These are phyloP conservation scores for Citrus hindsii DNA, from an alignment of 345 rosid genomes.

Conservation along the genomic window DNA sequence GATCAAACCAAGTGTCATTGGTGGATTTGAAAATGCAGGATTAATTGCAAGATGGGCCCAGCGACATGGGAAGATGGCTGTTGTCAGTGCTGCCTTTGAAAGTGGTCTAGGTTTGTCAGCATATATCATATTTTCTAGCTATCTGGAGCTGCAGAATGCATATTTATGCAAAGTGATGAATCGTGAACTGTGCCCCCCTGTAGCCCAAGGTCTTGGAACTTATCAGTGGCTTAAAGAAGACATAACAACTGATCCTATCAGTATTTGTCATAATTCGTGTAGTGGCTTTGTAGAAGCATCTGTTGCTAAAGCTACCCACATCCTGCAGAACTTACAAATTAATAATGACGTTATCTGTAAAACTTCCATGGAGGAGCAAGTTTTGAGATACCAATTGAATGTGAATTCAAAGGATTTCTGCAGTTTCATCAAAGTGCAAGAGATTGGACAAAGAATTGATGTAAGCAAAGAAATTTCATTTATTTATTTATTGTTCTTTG, in stretches of 20 bases:
- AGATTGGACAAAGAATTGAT: slow-evolving; percentile 40
- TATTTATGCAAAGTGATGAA: slow-evolving; percentile 36
- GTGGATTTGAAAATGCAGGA: slow-evolving; percentile 86
- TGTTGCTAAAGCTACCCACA: slow-evolving; percentile 43
- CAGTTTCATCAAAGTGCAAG: slow-evolving; percentile 45
- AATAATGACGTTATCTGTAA: slow-evolving; percentile 40
- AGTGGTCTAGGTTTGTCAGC: slow-evolving; percentile 74
- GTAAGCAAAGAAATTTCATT: slow-evolving; percentile 37
- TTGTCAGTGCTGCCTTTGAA: slow-evolving; percentile 87
- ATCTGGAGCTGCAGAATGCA: slow-evolving; percentile 64
- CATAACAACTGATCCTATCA: slow-evolving; percentile 48
- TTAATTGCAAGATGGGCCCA: slow-evolving; percentile 83
- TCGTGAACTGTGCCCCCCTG: slow-evolving; percentile 29
- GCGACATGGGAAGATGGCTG: slow-evolving; percentile 76
- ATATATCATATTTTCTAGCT: slow-evolving; percentile 61
- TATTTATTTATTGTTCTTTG: background rate
- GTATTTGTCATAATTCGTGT: slow-evolving; percentile 41
- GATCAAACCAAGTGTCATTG: slow-evolving; percentile 83
- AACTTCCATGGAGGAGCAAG: slow-evolving; percentile 41
- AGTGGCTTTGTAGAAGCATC: slow-evolving; percentile 65
- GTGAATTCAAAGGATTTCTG: slow-evolving; percentile 52
- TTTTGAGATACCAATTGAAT: slow-evolving; percentile 38
- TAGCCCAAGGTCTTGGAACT: slow-evolving; percentile 96
- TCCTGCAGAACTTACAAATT: slow-evolving; percentile 53
- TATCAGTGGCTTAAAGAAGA: slow-evolving; percentile 84